Base-by-base conservation (phyloP, 2,329 filamentous ascomycete genomes). In the Phyllosticta citriasiana region DNA sequence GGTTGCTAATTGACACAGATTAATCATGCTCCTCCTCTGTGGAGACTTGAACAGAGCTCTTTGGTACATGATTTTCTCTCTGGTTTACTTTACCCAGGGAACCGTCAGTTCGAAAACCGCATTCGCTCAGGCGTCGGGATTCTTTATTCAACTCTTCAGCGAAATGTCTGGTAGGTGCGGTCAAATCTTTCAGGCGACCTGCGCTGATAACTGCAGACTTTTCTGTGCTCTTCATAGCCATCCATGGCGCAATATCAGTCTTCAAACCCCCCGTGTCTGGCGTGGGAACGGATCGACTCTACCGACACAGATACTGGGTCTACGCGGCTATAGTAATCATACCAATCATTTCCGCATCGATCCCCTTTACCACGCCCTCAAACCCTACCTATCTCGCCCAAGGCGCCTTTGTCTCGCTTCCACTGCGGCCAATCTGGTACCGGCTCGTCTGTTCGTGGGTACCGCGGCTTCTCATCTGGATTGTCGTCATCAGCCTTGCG, bases 221-320 rank as follows among this genome's bases (percentile, higher is more conserved):
- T 60, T 83, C 87, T 9, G 84, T 90, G 16, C 78, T 91, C 14
- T 79, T 89, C 62, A 89, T 93, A 67, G 86, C 88, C 19, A 69
- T 90, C 8, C 89, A 93, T 69, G 88, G 86, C 57, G 84, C 83
- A 2, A 74, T 91, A 10, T 88, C 88, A 71, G 86, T 93, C 58
- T 85, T 91, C 65, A 80, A 81, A 24, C 83, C 84, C 0, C 69
- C 69, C 1, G 68, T 68, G 14, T 67, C 52, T 54, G 69, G 62
- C 55, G 72, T 19, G 80, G 82, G 2, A 78, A 56, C 53, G 63
- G 83, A 84, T 54, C 88, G 88, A 0, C 78, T 93, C 0, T 89
- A 89, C 69, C 84, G 83, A 1, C 87, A 86, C 64, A 82, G 88
- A 3, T 76, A 80, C 22, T 75, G 77, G 25, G 83, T 88, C 4